phyloP scores from a whole-genome alignment of 192 early-diverging fungal species.

The Spizellomyces sp. region DNA sequence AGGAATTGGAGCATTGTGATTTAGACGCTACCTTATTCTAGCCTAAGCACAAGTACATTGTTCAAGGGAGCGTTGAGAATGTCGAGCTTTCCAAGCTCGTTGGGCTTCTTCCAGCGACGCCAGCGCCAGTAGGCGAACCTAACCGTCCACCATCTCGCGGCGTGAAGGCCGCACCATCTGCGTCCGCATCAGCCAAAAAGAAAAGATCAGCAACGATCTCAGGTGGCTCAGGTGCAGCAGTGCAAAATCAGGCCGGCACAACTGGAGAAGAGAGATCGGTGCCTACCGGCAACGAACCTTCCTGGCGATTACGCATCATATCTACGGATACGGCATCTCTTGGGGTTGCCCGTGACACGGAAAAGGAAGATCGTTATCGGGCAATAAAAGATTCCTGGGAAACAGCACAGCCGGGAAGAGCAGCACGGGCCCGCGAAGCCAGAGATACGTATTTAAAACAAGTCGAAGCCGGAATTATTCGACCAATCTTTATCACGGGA shows the following conservation, averaged over 20 bases:
- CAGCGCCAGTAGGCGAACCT: conserved; percentile 18
- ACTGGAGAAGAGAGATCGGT: conserved; percentile 14
- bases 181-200: conserved; percentile 45
- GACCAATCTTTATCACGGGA: conserved; percentile 38
- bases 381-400: conserved; percentile 66
- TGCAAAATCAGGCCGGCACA: not conserved
- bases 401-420: conserved; percentile 47
- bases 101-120: not conserved
- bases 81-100: conserved; percentile 20
- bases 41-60: conserved; percentile 54
- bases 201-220: conserved; percentile 33
- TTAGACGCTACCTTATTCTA: not conserved
- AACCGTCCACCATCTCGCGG: conserved; percentile 41
- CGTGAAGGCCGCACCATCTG: conserved; percentile 24
- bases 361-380: conserved; percentile 61
- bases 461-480: conserved; percentile 44
- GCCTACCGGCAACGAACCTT: conserved; percentile 33
- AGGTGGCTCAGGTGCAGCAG: conserved; percentile 5
- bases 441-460: conserved; percentile 52
- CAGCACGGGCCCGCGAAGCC: conserved; percentile 50
- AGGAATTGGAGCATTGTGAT: too few relatives aligned
- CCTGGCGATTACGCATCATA: conserved; percentile 54
- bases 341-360: conserved; percentile 56
- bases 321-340: conserved; percentile 50
- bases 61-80: conserved; percentile 47